Evolutionary conservation across 176 grass and related monocot species (phyloP).

Genomic region (Oryza meyeriana): DNA sequence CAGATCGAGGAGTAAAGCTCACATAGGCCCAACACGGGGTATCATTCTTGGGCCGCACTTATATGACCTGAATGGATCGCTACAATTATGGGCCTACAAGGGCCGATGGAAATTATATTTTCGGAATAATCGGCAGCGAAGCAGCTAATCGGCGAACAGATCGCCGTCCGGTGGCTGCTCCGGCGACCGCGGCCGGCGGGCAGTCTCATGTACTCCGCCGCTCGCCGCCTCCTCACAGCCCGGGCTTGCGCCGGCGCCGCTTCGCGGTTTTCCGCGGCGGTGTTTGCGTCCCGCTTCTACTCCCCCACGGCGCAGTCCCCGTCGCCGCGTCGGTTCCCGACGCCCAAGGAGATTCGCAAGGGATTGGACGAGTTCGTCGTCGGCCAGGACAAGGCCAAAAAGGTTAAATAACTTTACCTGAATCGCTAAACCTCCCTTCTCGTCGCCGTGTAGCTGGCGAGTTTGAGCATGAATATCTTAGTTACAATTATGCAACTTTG

Average conservation of each 20-base stretch:
- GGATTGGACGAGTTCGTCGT: slow-evolving; percentile 58
- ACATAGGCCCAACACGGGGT: no score
- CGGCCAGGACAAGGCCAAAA: slow-evolving; percentile 60
- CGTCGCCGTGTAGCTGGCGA: neutral
- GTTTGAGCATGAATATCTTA: neutral
- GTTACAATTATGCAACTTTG: neutral
- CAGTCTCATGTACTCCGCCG: slow-evolving; percentile 28
- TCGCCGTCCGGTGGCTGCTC: slow-evolving; percentile 25
- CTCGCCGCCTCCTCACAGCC: slow-evolving; percentile 26
- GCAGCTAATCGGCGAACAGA: neutral
- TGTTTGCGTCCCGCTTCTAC: neutral
- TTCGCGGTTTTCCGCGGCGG: neutral
- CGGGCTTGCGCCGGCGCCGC: neutral
- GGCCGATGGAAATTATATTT: neutral
- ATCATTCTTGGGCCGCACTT: no score
- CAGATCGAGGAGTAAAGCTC: no score
- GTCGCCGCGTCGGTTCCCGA: slow-evolving; percentile 41
- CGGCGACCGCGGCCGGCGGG: neutral
- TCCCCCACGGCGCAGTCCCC: neutral
- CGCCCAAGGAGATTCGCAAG: slow-evolving; percentile 60
- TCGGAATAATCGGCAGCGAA: neutral
- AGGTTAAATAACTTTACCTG: slow-evolving; percentile 19
- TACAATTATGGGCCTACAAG: neutral
- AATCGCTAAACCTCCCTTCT: neutral
- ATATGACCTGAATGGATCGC: no score